These are phyloP conservation scores for Plasmodium coatneyi DNA, from an alignment of 169 alveolate species.

Conservation along the genomic window DNA sequence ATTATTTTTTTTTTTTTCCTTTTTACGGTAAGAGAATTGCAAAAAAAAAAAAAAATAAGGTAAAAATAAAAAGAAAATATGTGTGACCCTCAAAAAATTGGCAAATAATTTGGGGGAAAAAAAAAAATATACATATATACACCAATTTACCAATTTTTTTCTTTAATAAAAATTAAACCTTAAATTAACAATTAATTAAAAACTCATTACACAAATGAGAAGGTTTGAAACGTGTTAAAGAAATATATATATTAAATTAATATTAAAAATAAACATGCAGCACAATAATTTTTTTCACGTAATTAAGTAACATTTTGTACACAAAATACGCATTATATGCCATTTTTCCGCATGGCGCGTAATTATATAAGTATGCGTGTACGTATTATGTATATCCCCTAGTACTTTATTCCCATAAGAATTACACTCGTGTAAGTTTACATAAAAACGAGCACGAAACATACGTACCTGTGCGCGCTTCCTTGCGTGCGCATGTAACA, in stretches of 20 bases:
- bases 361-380: not conserved
- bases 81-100: not conserved
- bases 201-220: not conserved
- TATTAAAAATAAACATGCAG: not conserved
- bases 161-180: not conserved
- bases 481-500: constrained; percentile 2
- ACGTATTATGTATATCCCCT: not conserved
- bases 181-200: not conserved
- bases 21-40: constrained; percentile 2
- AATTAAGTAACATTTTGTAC: not conserved
- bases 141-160: not conserved
- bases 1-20: not conserved
- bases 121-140: not conserved
- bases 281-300: not conserved
- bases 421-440: not conserved
- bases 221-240: not conserved
- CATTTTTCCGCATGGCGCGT: not conserved
- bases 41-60: not conserved
- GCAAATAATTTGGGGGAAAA: not conserved
- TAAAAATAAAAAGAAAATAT: not conserved
- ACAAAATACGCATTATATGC: not conserved
- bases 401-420: not conserved
- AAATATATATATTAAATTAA: not conserved
- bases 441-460: not conserved
- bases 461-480: not conserved